phyloP scores from a whole-genome alignment of 2,329 filamentous ascomycete genomes.

The Rutstroemia sp. region DNA sequence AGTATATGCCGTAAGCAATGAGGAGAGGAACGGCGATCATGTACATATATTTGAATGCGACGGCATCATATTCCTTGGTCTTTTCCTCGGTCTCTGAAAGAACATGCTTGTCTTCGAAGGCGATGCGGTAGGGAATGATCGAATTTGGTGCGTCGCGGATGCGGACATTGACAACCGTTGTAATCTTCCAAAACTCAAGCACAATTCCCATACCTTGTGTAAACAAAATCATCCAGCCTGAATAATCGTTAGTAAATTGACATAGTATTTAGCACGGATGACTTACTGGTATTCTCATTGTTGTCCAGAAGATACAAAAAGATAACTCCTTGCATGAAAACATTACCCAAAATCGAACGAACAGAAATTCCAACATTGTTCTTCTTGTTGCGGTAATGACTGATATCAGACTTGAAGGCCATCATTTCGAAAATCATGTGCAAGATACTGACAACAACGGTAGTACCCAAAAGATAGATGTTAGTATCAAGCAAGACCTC shows the following conservation, averaged over 20 bases:
- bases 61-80: slow-evolving; percentile 96
- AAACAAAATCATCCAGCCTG: slow-evolving; percentile 87
- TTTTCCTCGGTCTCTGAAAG: slow-evolving; percentile 93
- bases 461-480: slow-evolving; percentile 79
- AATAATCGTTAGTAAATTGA: slow-evolving; percentile 28
- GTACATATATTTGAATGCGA: slow-evolving; percentile 97
- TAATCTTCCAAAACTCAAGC: slow-evolving; percentile 88
- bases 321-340: slow-evolving; percentile 94
- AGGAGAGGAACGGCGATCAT: slow-evolving; percentile 83
- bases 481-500: slow-evolving; percentile 92
- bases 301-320: slow-evolving; percentile 97
- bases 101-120: slow-evolving; percentile 94
- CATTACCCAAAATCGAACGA: slow-evolving; percentile 90
- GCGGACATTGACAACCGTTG: slow-evolving; percentile 86
- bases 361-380: slow-evolving; percentile 96
- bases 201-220: slow-evolving; percentile 64
- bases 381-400: slow-evolving; percentile 99
- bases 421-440: slow-evolving; percentile 95
- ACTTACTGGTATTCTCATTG: slow-evolving; percentile 74
- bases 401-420: slow-evolving; percentile 95
- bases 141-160: slow-evolving; percentile 64
- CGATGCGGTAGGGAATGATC: slow-evolving; percentile 68
- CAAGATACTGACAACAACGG: slow-evolving; percentile 73
- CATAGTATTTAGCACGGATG: neutral
- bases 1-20: slow-evolving; percentile 84